Percentiles rank a stretch among this genome's conserved stretches.
Conservation (phyloP, 2,329 filamentous ascomycete species). For the Lachnellula occidentalis region DNA sequence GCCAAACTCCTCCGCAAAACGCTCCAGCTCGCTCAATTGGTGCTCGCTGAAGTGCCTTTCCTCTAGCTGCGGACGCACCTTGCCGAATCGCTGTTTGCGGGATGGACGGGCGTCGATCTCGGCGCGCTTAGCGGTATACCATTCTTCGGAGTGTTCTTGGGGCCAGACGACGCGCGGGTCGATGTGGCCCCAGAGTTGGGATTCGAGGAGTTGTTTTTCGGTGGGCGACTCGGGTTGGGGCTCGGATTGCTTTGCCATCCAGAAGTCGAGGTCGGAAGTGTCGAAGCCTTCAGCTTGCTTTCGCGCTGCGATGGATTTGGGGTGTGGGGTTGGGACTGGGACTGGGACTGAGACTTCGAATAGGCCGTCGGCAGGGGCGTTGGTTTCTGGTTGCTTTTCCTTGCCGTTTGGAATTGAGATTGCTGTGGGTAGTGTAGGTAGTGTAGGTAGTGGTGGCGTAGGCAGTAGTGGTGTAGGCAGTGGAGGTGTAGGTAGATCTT, state of each 20-base stretch:
- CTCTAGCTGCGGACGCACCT: slow-evolving; percentile 29
- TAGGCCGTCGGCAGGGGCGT: not conserved
- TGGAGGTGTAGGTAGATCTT: too few species aligned
- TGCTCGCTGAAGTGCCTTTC: slow-evolving; percentile 14
- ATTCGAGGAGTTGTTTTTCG: slow-evolving; percentile 10
- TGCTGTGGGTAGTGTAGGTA: not conserved
- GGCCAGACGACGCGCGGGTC: slow-evolving; percentile 48
- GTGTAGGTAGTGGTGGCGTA: too few species aligned
- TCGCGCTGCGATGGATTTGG: slow-evolving; percentile 1
- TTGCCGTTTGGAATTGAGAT: too few species aligned
- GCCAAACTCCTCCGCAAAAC: slow-evolving; percentile 14
- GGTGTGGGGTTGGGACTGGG: not conserved
- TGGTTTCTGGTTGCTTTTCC: not conserved
- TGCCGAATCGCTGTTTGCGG: slow-evolving; percentile 35
- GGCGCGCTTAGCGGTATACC: slow-evolving; percentile 42
- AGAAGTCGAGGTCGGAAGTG: slow-evolving; percentile 3
- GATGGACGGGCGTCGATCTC: slow-evolving; percentile 42
- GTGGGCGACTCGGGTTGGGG: slow-evolving; percentile 1
- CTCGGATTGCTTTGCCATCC: slow-evolving; percentile 1
- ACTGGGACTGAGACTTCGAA: not conserved
- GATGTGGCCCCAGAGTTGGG: slow-evolving; percentile 39
- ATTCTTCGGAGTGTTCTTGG: slow-evolving; percentile 38
- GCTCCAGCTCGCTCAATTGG: slow-evolving; percentile 1
- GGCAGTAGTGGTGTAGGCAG: not conserved
- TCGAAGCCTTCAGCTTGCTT: not conserved